A percentile compares a stretch with the other conserved stretches of the same genome.
These are phyloP conservation scores for Circinella minor DNA, from an alignment of 371 early-diverging fungal species.

Conservation along the genomic window DNA sequence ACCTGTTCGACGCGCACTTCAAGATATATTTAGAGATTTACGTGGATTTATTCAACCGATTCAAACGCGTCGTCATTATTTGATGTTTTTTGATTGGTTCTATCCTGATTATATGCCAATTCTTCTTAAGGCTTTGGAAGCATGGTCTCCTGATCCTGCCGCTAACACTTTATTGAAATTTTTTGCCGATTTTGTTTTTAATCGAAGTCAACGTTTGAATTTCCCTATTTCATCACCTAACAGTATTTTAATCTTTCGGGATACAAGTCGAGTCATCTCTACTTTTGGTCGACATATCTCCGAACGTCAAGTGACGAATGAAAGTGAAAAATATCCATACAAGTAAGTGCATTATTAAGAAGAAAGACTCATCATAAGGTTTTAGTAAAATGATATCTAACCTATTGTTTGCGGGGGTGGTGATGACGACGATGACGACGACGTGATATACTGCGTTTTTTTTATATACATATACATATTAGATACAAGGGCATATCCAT, in stretches of 20 bases:
- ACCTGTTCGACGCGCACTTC: slow-evolving; percentile 40
- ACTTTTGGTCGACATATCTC: slow-evolving; percentile 49
- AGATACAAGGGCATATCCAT: slow-evolving; percentile 82
- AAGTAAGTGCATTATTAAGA: slow-evolving; percentile 14
- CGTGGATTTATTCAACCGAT: slow-evolving; percentile 80
- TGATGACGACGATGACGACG: no score
- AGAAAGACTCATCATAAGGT: no score
- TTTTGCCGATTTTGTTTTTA: slow-evolving; percentile 79
- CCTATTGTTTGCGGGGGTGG: background rate
- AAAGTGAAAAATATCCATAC: slow-evolving; percentile 38
- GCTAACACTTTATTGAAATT: slow-evolving; percentile 78
- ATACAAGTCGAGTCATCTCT: slow-evolving; percentile 71
- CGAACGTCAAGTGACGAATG: slow-evolving; percentile 33
- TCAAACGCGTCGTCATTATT: slow-evolving; percentile 63
- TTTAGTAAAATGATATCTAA: background rate
- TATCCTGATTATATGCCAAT: slow-evolving; percentile 68
- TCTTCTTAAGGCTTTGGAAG: slow-evolving; percentile 69
- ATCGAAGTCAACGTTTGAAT: slow-evolving; percentile 79
- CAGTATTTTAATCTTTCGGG: slow-evolving; percentile 89
- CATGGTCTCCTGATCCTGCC: slow-evolving; percentile 70
- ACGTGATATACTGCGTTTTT: no score
- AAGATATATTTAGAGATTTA: slow-evolving; percentile 82
- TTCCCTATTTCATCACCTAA: slow-evolving; percentile 88
- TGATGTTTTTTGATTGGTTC: slow-evolving; percentile 88
- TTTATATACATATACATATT: no score